Base-by-base conservation (phyloP, 805 yeast genomes). In the Priceomyces carsonii region DNA sequence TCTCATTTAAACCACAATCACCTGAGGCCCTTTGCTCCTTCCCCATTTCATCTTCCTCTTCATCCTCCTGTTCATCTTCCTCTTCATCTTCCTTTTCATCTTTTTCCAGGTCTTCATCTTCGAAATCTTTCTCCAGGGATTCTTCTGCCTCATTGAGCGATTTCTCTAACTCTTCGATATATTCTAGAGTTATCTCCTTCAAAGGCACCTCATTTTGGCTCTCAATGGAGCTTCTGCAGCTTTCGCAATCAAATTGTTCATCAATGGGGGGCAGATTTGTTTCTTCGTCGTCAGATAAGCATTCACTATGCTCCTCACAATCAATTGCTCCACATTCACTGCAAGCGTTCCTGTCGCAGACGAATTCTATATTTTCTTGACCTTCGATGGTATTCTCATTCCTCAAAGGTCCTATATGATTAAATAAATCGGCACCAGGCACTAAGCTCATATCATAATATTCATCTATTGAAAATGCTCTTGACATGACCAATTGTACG, bases 391-490 rank as follows among this genome's bases (percentile, higher is more conserved):
- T 40, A 4, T 36, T 41, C 5, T 39, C 38, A 12, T 38, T 51
- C 5, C 45, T 15, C 5, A 35, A 22, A 58, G 79, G 71, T 5
- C 69, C 56, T 26, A 63, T 55, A 52, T 89, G 96, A 47, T 90
- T 90, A 61, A 89, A 87, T 22, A 91, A 63, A 59, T 90, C 96
- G 0, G 96, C 97, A 10, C 89, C 86, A 0, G 97, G 96, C 16
- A 90, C 95, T 32, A 91, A 63, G 0, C 85, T 87, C 19, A 82
- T 68, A 20, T 80, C 85, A 48, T 83, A 87, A 53, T 59, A 89
- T 32, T 70, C 69, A 57, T 91, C 98, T 18, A 90, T 77, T 26
- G 79, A 80, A 55, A 91, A 90, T 1, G 90, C 89, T 42, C 96
- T 71, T 1, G 93, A 78, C 0, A 90, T 79, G 10, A 87, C 71